These are phyloP conservation scores for Plantago major DNA, from an alignment of 257 asterid genomes.

Conservation along the genomic window DNA sequence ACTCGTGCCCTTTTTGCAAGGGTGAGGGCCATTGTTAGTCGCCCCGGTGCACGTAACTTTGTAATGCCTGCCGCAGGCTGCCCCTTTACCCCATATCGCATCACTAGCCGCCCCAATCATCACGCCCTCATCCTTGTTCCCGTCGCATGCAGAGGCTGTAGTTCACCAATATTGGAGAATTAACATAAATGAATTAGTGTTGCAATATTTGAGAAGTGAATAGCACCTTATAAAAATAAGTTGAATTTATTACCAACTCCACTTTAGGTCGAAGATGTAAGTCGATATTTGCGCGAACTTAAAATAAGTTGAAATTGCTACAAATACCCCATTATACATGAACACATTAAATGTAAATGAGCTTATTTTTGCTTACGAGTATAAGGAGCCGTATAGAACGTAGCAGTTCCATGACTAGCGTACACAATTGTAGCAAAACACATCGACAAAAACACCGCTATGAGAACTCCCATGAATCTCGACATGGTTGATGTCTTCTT, in stretches of 20 bases:
- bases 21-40: conserved; percentile 35
- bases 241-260: too few species aligned
- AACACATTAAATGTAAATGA: too few species aligned
- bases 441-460: background rate
- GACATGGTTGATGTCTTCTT: background rate
- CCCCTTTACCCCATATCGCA: conserved; percentile 29
- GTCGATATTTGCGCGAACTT: too few species aligned
- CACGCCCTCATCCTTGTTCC: conserved; percentile 30
- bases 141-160: conserved; percentile 42
- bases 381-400: conserved; percentile 53
- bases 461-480: background rate
- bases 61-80: conserved; percentile 36
- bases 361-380: conserved; percentile 50
- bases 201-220: too few species aligned
- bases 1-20: conserved; percentile 34
- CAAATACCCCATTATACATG: too few species aligned
- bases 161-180: conserved; percentile 1
- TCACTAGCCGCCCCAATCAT: conserved; percentile 45
- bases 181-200: too few species aligned
- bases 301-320: too few species aligned
- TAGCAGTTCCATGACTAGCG: conserved; percentile 41
- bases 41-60: conserved; percentile 41
- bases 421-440: conserved; percentile 16
- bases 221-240: too few species aligned
- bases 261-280: too few species aligned